A percentile compares a stretch with the other conserved stretches of the same genome.
Evolutionary conservation across 2,329 filamentous ascomycete genomes (phyloP).

Genomic region (Furcasterigmium sp.): DNA sequence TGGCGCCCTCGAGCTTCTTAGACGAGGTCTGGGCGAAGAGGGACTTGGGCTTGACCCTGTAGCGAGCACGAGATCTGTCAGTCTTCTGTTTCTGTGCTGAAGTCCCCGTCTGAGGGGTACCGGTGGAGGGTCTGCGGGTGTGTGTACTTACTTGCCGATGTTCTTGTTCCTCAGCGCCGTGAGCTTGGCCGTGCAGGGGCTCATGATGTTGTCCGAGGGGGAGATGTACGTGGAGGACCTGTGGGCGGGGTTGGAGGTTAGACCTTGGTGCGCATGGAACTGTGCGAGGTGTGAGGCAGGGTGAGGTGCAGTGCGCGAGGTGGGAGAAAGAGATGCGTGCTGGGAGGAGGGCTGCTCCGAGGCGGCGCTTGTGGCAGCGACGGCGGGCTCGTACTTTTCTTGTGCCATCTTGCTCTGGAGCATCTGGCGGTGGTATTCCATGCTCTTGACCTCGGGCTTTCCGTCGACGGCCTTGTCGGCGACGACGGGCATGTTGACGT

Average conservation of each 20-base stretch:
- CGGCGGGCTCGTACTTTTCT: conserved; percentile 46
- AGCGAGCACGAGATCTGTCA: not conserved
- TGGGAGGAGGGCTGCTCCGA: too few species aligned
- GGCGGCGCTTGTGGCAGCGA: not conserved
- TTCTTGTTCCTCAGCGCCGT: conserved; percentile 76
- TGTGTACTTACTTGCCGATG: conserved; percentile 61
- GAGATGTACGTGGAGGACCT: conserved; percentile 62
- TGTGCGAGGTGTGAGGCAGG: too few species aligned
- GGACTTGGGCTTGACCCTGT: conserved; percentile 60
- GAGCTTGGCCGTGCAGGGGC: conserved; percentile 78
- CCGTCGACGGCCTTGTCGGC: conserved; percentile 21
- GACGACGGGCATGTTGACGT: conserved; percentile 54
- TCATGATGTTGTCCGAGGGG: conserved; percentile 86
- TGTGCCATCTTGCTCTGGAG: conserved; percentile 67
- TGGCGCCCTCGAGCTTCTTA: conserved; percentile 51
- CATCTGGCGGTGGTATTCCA: conserved; percentile 75
- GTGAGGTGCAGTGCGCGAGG: too few species aligned
- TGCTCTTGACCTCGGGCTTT: conserved; percentile 53
- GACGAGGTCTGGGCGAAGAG: conserved; percentile 61
- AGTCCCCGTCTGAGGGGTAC: too few species aligned
- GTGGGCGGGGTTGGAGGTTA: conserved; percentile 8
- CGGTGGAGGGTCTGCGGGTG: too few species aligned
- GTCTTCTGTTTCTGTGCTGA: conserved; percentile 1
- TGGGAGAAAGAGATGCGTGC: too few species aligned
- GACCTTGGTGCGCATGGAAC: not conserved